phyloP scores from a whole-genome alignment of 2,329 filamentous ascomycete genomes.

The Monascus ruber region DNA sequence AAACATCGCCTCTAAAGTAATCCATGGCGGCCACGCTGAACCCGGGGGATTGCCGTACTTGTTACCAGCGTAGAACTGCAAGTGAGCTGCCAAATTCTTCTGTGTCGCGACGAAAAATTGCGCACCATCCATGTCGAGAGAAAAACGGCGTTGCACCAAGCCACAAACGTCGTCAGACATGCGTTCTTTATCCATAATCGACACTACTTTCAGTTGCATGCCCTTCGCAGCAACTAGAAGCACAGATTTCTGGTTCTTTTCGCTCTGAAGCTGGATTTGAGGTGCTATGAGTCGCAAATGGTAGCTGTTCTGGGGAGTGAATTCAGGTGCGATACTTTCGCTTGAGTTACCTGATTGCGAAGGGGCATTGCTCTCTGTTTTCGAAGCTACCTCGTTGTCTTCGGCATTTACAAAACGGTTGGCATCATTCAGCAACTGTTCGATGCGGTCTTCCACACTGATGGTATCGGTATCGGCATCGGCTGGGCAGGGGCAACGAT shows the following conservation, averaged over 20 bases:
- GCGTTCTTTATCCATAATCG: conserved; percentile 94
- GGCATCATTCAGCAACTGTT: conserved; percentile 73
- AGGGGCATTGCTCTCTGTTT: conserved; percentile 23
- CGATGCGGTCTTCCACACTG: conserved; percentile 73
- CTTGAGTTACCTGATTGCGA: conserved; percentile 41
- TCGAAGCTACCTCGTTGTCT: conserved; percentile 35
- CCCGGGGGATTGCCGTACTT: conserved; percentile 77
- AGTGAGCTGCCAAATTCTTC: conserved; percentile 75
- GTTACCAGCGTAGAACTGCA: conserved; percentile 90
- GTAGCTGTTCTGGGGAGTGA: conserved; percentile 84
- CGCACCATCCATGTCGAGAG: conserved; percentile 91
- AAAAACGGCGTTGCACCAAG: conserved; percentile 85
- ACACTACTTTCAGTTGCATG: conserved; percentile 95
- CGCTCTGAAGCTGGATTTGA: conserved; percentile 95
- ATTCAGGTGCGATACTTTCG: conserved; percentile 74
- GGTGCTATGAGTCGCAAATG: conserved; percentile 90
- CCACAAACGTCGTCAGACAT: conserved; percentile 89
- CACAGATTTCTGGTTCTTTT: conserved; percentile 96
- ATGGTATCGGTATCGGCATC: conserved; percentile 47
- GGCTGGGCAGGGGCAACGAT: conserved; percentile 14
- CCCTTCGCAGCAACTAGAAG: conserved; percentile 92
- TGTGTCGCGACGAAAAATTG: conserved; percentile 97
- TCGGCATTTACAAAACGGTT: conserved; percentile 69
- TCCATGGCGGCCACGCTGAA: conserved; percentile 94
- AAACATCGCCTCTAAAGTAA: conserved; percentile 96